Conservation (phyloP, 768 basidiomycete genomes). For the Calvatia gigantea region DNA sequence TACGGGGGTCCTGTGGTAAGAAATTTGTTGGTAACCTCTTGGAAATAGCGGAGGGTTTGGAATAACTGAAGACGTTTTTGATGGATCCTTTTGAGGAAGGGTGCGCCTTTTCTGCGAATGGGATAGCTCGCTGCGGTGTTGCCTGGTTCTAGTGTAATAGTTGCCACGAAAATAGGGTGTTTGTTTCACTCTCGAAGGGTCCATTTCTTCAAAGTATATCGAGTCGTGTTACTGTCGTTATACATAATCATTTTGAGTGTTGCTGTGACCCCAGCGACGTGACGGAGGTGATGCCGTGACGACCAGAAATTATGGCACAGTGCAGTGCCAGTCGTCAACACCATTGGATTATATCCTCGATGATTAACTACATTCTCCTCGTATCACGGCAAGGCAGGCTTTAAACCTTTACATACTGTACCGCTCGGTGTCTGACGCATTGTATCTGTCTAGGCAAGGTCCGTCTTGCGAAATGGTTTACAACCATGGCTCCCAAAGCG, state of each 20-base stretch:
- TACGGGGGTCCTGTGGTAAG: too few species aligned
- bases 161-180: too few species aligned
- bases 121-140: too few species aligned
- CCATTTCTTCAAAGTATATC: too few species aligned
- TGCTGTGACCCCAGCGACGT: background rate
- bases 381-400: conserved; percentile 89
- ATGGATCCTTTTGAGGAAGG: background rate
- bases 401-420: conserved; percentile 1
- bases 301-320: background rate
- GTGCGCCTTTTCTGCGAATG: too few species aligned
- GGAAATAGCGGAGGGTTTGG: too few species aligned
- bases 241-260: background rate
- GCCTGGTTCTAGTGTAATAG: too few species aligned
- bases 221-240: too few species aligned
- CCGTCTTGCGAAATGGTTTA: conserved; percentile 97
- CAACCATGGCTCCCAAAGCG: conserved; percentile 84
- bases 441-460: conserved; percentile 73
- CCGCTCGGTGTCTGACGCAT: background rate
- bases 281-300: background rate
- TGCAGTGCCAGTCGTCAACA: background rate
- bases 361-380: conserved; percentile 98
- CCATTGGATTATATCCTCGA: conserved; percentile 22
- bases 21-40: too few species aligned
- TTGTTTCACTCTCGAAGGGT: too few species aligned
- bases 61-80: too few species aligned